phyloP scores from a whole-genome alignment of 2,329 filamentous ascomycete species.

The Colletotrichum karsti region DNA sequence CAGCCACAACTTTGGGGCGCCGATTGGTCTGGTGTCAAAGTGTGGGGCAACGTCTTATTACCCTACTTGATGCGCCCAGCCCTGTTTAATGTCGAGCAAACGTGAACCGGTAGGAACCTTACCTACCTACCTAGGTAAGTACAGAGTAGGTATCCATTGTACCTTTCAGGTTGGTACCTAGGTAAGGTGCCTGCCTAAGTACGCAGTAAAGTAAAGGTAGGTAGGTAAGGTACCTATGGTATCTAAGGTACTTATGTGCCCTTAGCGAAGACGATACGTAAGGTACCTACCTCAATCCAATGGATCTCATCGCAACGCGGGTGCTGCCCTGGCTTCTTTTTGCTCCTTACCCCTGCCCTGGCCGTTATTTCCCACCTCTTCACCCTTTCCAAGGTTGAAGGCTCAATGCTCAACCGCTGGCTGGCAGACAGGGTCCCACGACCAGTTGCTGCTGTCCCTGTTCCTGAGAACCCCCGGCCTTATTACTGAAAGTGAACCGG shows the following conservation, averaged over 20 bases:
- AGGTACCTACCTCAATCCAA: no score
- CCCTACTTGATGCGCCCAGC: not conserved
- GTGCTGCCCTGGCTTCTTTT: no score
- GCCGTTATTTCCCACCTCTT: not conserved
- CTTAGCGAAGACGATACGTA: no score
- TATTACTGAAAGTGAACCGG: conserved; percentile 15
- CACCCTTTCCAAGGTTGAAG: not conserved
- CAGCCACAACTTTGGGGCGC: not conserved
- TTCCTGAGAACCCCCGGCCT: conserved; percentile 17
- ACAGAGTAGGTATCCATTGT: no score
- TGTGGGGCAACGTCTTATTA: not conserved
- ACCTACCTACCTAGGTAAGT: no score
- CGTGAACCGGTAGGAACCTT: no score
- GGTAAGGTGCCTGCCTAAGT: no score
- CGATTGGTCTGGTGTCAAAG: conserved; percentile 4
- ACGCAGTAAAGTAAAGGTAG: no score
- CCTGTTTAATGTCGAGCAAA: not conserved
- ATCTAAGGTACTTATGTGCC: no score
- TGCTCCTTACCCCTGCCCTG: not conserved
- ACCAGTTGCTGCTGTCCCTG: not conserved
- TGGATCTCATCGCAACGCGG: no score
- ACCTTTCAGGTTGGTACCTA: no score
- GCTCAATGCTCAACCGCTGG: not conserved
- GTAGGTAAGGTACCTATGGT: no score
- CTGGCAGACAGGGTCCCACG: not conserved